A percentile compares a stretch with the other conserved stretches of the same genome.
Evolutionary conservation across 345 rosid genomes (phyloP).

Genomic region (Rhizophora mangle): DNA sequence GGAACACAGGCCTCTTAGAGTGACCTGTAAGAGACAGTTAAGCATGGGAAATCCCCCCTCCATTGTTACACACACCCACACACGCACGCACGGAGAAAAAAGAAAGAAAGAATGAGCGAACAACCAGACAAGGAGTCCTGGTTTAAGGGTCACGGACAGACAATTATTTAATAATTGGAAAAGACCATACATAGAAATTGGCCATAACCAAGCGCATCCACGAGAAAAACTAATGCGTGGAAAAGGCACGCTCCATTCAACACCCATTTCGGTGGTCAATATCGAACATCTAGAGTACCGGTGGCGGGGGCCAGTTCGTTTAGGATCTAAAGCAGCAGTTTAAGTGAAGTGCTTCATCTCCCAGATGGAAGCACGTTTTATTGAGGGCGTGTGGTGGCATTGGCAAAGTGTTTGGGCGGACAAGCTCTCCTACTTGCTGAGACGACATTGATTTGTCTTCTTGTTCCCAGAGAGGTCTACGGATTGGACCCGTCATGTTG

Average conservation of each 20-base stretch:
- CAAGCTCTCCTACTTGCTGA: slow-evolving; percentile 5
- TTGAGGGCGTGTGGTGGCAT: slow-evolving; percentile 8
- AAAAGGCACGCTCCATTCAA: slow-evolving; percentile 23
- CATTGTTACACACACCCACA: slow-evolving; percentile 30
- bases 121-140: slow-evolving; percentile 14
- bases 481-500: not conserved
- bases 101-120: slow-evolving; percentile 14
- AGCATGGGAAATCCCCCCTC: slow-evolving; percentile 65
- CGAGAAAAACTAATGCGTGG: slow-evolving; percentile 6
- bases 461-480: not conserved
- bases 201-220: slow-evolving; percentile 18
- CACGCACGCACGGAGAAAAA: not conserved
- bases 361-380: not conserved
- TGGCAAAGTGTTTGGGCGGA: slow-evolving; percentile 6
- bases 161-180: slow-evolving; percentile 12
- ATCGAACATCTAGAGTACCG: not conserved
- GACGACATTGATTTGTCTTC: slow-evolving; percentile 9
- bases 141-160: slow-evolving; percentile 8
- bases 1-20: slow-evolving; percentile 51
- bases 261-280: not conserved
- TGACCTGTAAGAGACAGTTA: slow-evolving; percentile 60
- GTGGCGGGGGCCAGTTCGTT: slow-evolving; percentile 16
- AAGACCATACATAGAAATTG: not conserved
- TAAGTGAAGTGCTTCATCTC: not conserved
- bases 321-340: slow-evolving; percentile 1